Evolutionary conservation across 2,329 filamentous ascomycete genomes (phyloP), one percentile per base, ranked within the genome.

Genomic region (Cadophora gregata): DNA sequence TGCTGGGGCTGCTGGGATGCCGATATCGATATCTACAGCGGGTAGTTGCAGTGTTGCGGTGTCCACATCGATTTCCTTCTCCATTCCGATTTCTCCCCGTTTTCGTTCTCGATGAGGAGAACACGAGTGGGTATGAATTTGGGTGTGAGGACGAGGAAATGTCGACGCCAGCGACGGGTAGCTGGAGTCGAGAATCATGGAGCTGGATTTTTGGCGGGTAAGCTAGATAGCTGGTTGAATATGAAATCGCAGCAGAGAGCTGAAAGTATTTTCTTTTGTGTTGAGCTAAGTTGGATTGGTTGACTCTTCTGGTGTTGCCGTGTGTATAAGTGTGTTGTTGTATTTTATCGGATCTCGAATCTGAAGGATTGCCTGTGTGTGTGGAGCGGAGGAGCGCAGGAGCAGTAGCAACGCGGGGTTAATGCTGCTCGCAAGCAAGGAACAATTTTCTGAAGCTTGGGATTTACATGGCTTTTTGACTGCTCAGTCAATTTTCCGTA

Each of bases 381-480:
- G 36, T 9, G 14, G 6, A 14, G 36, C 6, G 12, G 14, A 42
- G 31, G 31, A 33, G 31, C 31, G 36, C 36, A 42, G 14, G 7
- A 12, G 36, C 36, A 55, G n/a, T 8, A 31, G 27, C 19, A 55
- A 55, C 27, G 51, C 27, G 51, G 51, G 51, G 25, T 56, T 38
- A 36, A 21, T 29, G 12, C 19, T 9, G 1, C 51, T 33, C n/a
- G 29, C 36, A 59, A 59, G 36, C 36, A 59, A 59, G 56, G 36
- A 47, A 25, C 24, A 45, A 21, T 42, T 5, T 9, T 25, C 56
- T 45, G 36, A 21, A 47, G 56, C 56, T 33, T 29, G 36, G 36
- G 33, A 25, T 29, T 42, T 59, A 59, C 36, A 53, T 53, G 50
- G 25, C 50, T 29, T 56, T 33, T 42, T 42, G 36, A 42, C 36